A percentile compares a stretch with the other conserved stretches of the same genome.
Evolutionary conservation across 208 protist genomes (phyloP).

Genomic region (Strigomonas oncopelti): DNA sequence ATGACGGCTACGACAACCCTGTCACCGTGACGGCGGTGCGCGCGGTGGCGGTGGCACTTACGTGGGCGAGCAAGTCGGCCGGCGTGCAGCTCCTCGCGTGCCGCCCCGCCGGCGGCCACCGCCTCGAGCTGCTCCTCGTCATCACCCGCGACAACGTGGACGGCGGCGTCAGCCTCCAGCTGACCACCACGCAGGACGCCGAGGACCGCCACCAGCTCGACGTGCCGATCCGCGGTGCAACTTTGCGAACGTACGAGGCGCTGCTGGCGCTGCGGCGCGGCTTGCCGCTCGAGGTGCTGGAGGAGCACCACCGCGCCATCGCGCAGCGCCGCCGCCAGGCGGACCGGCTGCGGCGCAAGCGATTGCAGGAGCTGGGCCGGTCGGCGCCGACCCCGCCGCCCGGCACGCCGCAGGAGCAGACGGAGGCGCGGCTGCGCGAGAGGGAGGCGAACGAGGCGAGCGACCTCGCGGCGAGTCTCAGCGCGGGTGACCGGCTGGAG

Average conservation of each 20-base stretch:
- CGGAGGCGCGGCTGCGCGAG: background rate
- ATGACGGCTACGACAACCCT: constrained; percentile 44
- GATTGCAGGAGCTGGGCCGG: no score
- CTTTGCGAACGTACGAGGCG: constrained; percentile 3
- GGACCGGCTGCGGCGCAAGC: background rate
- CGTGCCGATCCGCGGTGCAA: constrained; percentile 12
- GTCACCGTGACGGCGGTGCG: constrained; percentile 9
- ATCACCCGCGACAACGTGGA: constrained; percentile 12
- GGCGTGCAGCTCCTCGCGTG: constrained; percentile 10
- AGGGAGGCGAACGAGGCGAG: background rate
- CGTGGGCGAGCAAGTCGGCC: constrained; percentile 1
- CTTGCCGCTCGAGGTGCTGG: constrained; percentile 5
- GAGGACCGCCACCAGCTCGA: constrained; percentile 14
- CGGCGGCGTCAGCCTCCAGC: constrained; percentile 11
- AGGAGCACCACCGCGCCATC: constrained; percentile 1
- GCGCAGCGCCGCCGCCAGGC: background rate
- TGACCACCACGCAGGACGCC: background rate
- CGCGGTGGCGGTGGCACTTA: constrained; percentile 2
- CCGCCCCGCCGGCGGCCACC: constrained; percentile 4
- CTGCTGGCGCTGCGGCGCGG: constrained; percentile 6
- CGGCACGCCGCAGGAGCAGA: background rate
- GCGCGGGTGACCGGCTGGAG: background rate
- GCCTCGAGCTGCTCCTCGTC: constrained; percentile 13
- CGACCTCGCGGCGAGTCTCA: background rate
- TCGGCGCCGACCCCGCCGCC: no score